These are phyloP conservation scores for Barbarea vulgaris DNA, from an alignment of 345 rosid species.

Conservation along the genomic window DNA sequence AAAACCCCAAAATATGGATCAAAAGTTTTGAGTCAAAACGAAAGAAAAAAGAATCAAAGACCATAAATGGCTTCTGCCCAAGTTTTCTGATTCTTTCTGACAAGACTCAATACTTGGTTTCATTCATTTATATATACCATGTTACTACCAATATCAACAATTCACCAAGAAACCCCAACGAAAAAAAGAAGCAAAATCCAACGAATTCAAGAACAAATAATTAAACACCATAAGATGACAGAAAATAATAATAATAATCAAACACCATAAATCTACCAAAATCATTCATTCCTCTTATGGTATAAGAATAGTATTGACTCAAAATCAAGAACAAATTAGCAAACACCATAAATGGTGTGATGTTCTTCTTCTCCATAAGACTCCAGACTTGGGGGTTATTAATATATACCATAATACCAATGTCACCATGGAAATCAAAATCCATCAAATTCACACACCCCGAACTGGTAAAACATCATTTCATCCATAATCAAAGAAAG, in stretches of 20 bases:
- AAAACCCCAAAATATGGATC: no score
- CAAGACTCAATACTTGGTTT: not conserved
- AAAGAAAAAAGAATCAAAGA: no score
- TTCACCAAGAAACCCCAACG: not conserved
- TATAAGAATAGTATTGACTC: not conserved
- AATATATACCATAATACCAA: slow-evolving; percentile 7
- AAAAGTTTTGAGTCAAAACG: no score
- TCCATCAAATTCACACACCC: not conserved
- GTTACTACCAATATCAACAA: not conserved
- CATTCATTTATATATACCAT: not conserved
- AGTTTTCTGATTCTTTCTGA: not conserved
- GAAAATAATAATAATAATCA: no score
- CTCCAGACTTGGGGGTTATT: slow-evolving; percentile 5
- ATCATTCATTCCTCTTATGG: not conserved
- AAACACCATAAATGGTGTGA: not conserved
- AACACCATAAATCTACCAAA: not conserved
- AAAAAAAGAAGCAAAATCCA: not conserved
- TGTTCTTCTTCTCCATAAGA: not conserved
- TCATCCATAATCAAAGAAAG: slow-evolving; percentile 5
- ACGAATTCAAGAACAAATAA: not conserved
- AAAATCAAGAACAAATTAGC: not conserved
- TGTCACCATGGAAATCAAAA: slow-evolving; percentile 1
- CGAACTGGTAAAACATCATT: not conserved
- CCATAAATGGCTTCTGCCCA: no score
- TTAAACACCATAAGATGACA: not conserved